Evolutionary conservation across 129 eudicot genomes (phyloP), one percentile per base, ranked within the genome.

Genomic region (Dittrichia graveolens): DNA sequence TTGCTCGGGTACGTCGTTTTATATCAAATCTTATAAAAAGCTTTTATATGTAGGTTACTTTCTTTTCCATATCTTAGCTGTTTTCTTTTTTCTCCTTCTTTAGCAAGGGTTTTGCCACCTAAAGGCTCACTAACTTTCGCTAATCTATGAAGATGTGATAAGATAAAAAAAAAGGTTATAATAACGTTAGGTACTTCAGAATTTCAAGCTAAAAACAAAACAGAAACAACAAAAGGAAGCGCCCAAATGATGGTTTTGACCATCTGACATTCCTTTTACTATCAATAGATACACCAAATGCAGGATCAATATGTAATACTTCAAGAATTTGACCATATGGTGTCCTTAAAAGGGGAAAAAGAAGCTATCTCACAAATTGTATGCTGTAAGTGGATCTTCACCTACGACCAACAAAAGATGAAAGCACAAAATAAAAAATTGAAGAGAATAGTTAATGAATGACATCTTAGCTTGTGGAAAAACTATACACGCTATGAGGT

Each of bases 241-340:
- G 89, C 98, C 95, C 89, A 11, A 71, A 73, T 15, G 88, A 69
- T 35, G 91, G 83, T 75, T 93, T 90, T 73, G 79, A 73, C 83
- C 77, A 78, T 75, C 88, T 90, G 31, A 73, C 44, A 75, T 72
- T 88, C 70, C 85, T 86, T 70, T 90, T 96, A 67, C 86, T 77
- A 6, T 94, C 98, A 74, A 77, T 80, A 40, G 95, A 82, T 35
- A 90, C 98, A 72, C 95, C 96, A 69, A 96, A 94, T 46, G 98
- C 98, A 52, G 98, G 98, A 84, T 94, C 98, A 4, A 87, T 80
- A 82, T 94, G 98, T 70, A 94, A 81, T 40, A 96, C 98, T 93
- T 94, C 98, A 71, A 94, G 98, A 43, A 94, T 94, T 55, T 69
- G 88, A 76, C 95, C 92, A 61, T 96, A 78, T 9, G 88, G 58